Base-by-base conservation (phyloP, 148 eudicot genomes). In the Bassia scoparia region DNA sequence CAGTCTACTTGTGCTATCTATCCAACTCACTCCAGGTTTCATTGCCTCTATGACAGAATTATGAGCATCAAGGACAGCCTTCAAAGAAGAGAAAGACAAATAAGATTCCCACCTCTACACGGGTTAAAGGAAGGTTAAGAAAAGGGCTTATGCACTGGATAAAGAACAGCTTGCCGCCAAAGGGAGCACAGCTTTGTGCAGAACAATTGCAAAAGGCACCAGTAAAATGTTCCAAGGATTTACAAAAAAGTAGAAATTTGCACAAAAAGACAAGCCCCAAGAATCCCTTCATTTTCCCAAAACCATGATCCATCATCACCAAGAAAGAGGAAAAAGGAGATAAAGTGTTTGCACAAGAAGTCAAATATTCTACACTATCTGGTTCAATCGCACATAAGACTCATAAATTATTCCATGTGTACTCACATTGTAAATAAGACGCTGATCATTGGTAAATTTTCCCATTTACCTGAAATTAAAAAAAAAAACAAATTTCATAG, bases 31-130 rank as follows among this genome's bases (percentile, higher is more conserved):
- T 80, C 98, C 96, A 78, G 98, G 98, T 81, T 81, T 87, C 89
- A 95, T 88, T 50, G 86, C 83, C 77, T 90, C 84, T 78, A 91
- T 88, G 79, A 91, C 98, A 74, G 89, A 90, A 83, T 95, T 72
- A 61, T 95, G 98, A 76, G 98, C 98, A 83, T 80, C 85, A 69
- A 95, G 92, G 65, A 91, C 98, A 81, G 96, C 97, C 98, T 95
- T 84, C 75, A 88, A 79, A 76, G 71, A 60, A 61, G 60, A 24
- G 30, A 35, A 77, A 11, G 67, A 29, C 0, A 20, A 41, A 55
- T 13, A 34, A 67, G 34, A 26, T 10, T 20, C 44, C 55, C 21
- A 17, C 16, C 24, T 58, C 26, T 38, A 53, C 15, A 21, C 24
- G 27, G n/a, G 29, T 26, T 20, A 61, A 41, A 56, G 53, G 6